These are phyloP conservation scores for Hyparrhenia diplandra DNA, from an alignment of 176 grass and related monocot species.

Conservation along the genomic window DNA sequence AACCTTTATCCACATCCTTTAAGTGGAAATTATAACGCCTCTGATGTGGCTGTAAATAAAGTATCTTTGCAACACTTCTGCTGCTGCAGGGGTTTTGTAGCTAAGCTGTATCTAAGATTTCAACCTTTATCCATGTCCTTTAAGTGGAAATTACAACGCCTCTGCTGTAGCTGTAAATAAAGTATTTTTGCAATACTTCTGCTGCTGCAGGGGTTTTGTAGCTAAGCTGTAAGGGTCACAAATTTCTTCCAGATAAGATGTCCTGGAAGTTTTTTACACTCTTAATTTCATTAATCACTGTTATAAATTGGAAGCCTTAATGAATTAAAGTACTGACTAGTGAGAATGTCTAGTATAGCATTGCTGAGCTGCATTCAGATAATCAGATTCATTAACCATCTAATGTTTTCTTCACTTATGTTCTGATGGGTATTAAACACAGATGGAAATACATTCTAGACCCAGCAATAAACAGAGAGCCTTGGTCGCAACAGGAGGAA, in stretches of 20 bases:
- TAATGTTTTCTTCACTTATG: background rate
- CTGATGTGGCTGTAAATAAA: background rate
- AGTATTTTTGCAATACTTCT: conserved; percentile 1
- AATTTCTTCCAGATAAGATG: background rate
- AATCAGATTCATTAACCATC: background rate
- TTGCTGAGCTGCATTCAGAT: background rate
- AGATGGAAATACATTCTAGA: conserved; percentile 58
- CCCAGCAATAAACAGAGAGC: conserved; percentile 57
- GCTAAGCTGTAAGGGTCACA: background rate
- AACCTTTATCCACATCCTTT: background rate
- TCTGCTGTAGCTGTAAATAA: background rate
- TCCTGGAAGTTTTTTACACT: background rate
- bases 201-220: background rate
- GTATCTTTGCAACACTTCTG: conserved; percentile 4
- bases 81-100: background rate
- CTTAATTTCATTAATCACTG: conserved; percentile 1
- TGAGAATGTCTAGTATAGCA: background rate
- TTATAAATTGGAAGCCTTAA: background rate
- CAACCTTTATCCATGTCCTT: background rate
- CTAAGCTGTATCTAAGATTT: background rate
- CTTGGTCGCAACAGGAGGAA: conserved; percentile 70
- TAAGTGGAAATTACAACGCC: background rate
- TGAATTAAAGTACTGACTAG: background rate
- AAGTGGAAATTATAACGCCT: background rate
- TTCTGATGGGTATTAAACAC: too few species aligned